Evolutionary conservation across 441 rosid species (phyloP), one percentile per base, ranked within the genome.

Genomic region (Bruguiera hainesii): DNA sequence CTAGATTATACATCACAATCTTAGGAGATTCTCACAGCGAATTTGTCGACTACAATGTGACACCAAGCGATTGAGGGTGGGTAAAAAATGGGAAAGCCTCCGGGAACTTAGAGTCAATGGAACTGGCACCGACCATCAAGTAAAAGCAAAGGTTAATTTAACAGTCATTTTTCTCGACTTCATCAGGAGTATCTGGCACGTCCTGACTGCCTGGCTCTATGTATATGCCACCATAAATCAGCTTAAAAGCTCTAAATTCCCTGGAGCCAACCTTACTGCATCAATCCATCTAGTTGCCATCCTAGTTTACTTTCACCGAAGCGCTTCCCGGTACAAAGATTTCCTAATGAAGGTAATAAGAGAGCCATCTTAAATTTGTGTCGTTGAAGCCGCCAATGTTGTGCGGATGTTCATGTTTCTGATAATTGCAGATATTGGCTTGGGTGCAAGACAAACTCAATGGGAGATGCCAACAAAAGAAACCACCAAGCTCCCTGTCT

Each of bases 381-480:
- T 53, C n/a, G 26, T 20, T 3, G 3, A 26, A 49, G 48, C 46
- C 58, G 10, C 8, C 39, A 15, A 5, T 71, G 55, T 53, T 53
- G 6, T 56, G 52, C 18, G 4, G 20, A 23, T 42, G 11, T 8
- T 65, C 18, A 37, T 75, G 28, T 70, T 6, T 69, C 48, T 55
- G 37, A 60, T 59, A 31, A 48, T 35, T 77, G 70, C 86, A 90
- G 94, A 68, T 84, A 42, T 80, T 85, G 56, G 69, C 75, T 69
- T 90, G 97, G 97, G 78, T 86, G 81, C 92, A 90, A 74, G 77
- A 68, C 73, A 90, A 85, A 75, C 73, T 83, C 70, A 61, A 58
- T 50, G 72, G 75, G 70, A 75, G 71, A 68, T 73, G 73, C 51
- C 69, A 48, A 30, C 61, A 42, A 68, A 76, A 76, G 59, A 71